A percentile compares a stretch with the other conserved stretches of the same genome.
Conservation (phyloP, 257 asterid species). For the Leptodermis oblonga region DNA sequence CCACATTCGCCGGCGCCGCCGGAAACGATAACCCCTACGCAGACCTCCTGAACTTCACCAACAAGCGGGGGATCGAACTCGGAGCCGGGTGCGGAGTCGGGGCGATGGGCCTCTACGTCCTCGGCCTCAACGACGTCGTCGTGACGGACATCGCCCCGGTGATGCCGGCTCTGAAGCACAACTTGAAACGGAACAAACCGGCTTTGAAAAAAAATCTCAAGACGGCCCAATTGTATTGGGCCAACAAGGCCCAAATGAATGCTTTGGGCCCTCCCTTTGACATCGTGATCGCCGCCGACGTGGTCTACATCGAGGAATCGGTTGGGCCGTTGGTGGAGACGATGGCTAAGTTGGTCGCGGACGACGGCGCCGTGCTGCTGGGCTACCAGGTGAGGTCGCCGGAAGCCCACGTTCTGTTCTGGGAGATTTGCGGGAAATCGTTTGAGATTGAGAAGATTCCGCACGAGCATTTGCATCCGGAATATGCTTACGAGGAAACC, state of each 20-base stretch:
- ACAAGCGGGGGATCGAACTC: slow-evolving; percentile 75
- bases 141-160: slow-evolving; percentile 93
- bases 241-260: slow-evolving; percentile 54
- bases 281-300: slow-evolving; percentile 76
- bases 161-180: slow-evolving; percentile 87
- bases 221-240: slow-evolving; percentile 73
- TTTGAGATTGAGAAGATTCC: slow-evolving; percentile 75
- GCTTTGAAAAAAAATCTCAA: slow-evolving; percentile 54
- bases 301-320: slow-evolving; percentile 85
- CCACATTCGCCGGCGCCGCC: slow-evolving; percentile 26
- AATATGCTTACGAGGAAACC: slow-evolving; percentile 80
- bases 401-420: slow-evolving; percentile 71
- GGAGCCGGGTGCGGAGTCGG: slow-evolving; percentile 94
- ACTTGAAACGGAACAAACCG: slow-evolving; percentile 72
- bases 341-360: slow-evolving; percentile 64
- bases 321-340: slow-evolving; percentile 64
- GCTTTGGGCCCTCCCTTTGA: slow-evolving; percentile 67
- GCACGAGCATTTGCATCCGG: slow-evolving; percentile 79
- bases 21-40: slow-evolving; percentile 68
- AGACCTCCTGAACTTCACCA: slow-evolving; percentile 53
- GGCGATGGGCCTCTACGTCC: slow-evolving; percentile 68
- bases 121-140: slow-evolving; percentile 71
- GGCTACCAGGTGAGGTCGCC: slow-evolving; percentile 91
- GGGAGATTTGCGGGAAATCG: slow-evolving; percentile 53
- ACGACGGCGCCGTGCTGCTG: slow-evolving; percentile 72